A percentile compares a stretch with the other conserved stretches of the same genome.
Evolutionary conservation across 1,139 yeast genomes (phyloP).

Genomic region (Wickerhamiella infanticola): DNA sequence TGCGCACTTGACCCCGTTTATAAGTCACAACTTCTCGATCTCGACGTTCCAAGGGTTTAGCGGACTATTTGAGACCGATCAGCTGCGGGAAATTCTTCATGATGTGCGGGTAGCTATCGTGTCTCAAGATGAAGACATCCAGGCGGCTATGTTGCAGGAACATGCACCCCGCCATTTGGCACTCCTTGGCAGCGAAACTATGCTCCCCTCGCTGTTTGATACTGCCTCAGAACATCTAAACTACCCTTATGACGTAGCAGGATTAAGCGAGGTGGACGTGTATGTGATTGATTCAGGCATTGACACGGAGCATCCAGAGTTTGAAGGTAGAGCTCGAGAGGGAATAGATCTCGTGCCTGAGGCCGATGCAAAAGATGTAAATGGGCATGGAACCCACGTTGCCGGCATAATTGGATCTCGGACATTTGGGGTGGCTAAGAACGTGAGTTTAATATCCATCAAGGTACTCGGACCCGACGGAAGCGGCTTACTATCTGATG

Average conservation of each 20-base stretch:
- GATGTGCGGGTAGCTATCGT: slow-evolving; percentile 14
- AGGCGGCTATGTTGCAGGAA: slow-evolving; percentile 25
- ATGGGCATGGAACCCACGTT: slow-evolving; percentile 65
- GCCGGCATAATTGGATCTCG: slow-evolving; percentile 46
- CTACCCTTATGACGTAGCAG: slow-evolving; percentile 28
- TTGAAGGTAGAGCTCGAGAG: slow-evolving; percentile 83
- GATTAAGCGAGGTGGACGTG: slow-evolving; percentile 40
- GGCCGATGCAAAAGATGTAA: slow-evolving; percentile 64
- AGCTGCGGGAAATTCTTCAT: slow-evolving; percentile 12
- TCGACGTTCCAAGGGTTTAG: slow-evolving; percentile 19
- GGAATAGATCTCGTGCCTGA: slow-evolving; percentile 47
- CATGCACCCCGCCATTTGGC: slow-evolving; percentile 62
- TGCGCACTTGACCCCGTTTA: slow-evolving; percentile 14
- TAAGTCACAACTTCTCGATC: slow-evolving; percentile 18
- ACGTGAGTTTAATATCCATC: slow-evolving; percentile 2
- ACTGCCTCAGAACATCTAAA: slow-evolving; percentile 21
- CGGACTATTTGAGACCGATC: slow-evolving; percentile 17
- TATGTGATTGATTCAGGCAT: slow-evolving; percentile 87
- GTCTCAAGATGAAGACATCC: slow-evolving; percentile 19
- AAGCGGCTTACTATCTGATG: slow-evolving; percentile 15
- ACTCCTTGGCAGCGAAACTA: slow-evolving; percentile 40
- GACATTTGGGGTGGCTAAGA: slow-evolving; percentile 5
- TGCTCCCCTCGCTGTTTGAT: slow-evolving; percentile 17
- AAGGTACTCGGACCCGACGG: slow-evolving; percentile 4
- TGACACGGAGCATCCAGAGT: slow-evolving; percentile 60